These are phyloP conservation scores for Colletotrichum kahawae DNA, from an alignment of 2,329 filamentous ascomycete species.

Conservation along the genomic window DNA sequence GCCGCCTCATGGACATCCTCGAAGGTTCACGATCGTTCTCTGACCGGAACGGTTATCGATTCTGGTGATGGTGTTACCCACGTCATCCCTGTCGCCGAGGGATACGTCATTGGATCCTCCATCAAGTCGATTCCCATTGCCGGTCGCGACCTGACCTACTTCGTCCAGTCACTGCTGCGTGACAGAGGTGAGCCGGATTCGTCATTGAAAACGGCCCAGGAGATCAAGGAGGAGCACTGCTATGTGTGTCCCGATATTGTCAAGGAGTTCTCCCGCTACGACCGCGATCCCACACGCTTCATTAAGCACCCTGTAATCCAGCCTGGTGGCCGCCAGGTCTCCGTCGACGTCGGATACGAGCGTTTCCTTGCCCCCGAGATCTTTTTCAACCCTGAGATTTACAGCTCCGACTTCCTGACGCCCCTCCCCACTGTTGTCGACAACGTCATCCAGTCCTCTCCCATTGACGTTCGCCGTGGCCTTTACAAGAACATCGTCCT, in stretches of 20 bases:
- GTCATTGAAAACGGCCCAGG: slow-evolving; percentile 94
- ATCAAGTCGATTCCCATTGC: slow-evolving; percentile 99
- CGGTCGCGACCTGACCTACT: slow-evolving; percentile 97
- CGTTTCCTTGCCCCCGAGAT: slow-evolving; percentile 98
- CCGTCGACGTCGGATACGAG: slow-evolving; percentile 95
- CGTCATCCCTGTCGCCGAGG: slow-evolving; percentile 97
- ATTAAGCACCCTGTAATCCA: slow-evolving; percentile 87
- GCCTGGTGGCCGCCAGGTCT: slow-evolving; percentile 82
- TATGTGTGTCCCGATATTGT: slow-evolving; percentile 99
- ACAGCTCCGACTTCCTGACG: slow-evolving; percentile 97
- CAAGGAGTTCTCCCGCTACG: slow-evolving; percentile 95
- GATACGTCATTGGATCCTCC: slow-evolving; percentile 97
- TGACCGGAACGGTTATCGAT: slow-evolving; percentile 98
- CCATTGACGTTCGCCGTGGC: slow-evolving; percentile 94
- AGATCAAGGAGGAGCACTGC: slow-evolving; percentile 98
- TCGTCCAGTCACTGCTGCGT: slow-evolving; percentile 93
- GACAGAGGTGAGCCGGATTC: slow-evolving; percentile 97
- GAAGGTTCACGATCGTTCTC: slow-evolving; percentile 93
- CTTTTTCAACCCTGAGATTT: slow-evolving; percentile 99
- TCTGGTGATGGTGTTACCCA: slow-evolving; percentile 99
- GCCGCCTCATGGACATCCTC: slow-evolving; percentile 98
- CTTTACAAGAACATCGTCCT: slow-evolving; percentile 99
- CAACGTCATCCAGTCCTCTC: slow-evolving; percentile 94
- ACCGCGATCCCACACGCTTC: slow-evolving; percentile 90
- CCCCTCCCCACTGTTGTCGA: slow-evolving; percentile 94